These are phyloP conservation scores for Aspergillus ochraceus DNA, from an alignment of 2,329 filamentous ascomycete genomes.

Conservation along the genomic window DNA sequence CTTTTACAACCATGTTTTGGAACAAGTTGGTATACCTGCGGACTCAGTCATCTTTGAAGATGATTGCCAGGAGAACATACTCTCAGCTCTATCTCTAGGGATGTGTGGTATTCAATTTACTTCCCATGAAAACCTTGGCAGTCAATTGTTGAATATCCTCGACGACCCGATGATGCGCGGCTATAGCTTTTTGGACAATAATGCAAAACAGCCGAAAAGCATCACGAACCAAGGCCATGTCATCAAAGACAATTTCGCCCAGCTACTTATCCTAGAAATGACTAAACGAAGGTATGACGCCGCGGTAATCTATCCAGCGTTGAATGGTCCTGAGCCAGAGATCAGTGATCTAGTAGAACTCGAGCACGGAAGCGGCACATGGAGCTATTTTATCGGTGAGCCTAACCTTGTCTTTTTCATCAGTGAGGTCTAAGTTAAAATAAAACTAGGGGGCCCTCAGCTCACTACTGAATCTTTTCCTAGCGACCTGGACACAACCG, in stretches of 20 bases:
- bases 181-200: neutral
- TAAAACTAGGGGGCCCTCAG: neutral
- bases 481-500: conserved; percentile 38
- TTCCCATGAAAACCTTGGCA: neutral
- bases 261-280: conserved; percentile 29
- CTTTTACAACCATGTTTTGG: conserved; percentile 35
- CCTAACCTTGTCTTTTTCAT: neutral
- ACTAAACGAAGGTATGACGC: conserved; percentile 16
- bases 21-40: conserved; percentile 15
- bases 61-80: conserved; percentile 29
- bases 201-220: conserved; percentile 12
- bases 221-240: conserved; percentile 21
- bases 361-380: conserved; percentile 9
- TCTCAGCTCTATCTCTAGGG: conserved; percentile 26
- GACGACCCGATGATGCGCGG: conserved; percentile 10
- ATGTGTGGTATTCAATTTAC: conserved; percentile 23
- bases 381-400: conserved; percentile 28
- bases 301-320: no score
- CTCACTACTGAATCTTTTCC: conserved; percentile 22
- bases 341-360: conserved; percentile 11
- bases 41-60: conserved; percentile 30
- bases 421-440: neutral
- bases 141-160: neutral
- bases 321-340: neutral
- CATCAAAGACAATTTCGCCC: conserved; percentile 29